Conservation (phyloP, 805 yeast species). For the Nakazawaea sp. region DNA sequence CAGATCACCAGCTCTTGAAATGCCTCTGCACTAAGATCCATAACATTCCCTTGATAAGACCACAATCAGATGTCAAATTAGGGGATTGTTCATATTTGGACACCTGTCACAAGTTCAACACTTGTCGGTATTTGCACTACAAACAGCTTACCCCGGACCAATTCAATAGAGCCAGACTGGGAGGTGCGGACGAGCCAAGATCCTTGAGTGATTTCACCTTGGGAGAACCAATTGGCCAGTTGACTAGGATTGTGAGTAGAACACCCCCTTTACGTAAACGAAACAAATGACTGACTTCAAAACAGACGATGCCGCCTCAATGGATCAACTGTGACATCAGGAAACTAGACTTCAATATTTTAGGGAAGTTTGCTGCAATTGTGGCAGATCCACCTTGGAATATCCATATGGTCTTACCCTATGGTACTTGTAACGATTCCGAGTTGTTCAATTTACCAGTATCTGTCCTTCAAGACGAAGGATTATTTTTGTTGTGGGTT, state of each 20-base stretch:
- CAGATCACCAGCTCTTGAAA: neutral
- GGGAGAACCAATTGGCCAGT: conserved; percentile 35
- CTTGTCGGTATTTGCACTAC: conserved; percentile 82
- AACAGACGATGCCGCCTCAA: conserved; percentile 52
- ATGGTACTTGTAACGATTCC: conserved; percentile 71
- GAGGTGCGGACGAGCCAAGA: neutral
- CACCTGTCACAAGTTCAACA: conserved; percentile 81
- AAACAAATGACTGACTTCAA: conserved; percentile 19
- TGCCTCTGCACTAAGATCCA: conserved; percentile 21
- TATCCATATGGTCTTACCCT: conserved; percentile 79
- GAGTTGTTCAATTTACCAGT: conserved; percentile 66
- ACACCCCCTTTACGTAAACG: neutral
- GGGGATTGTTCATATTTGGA: conserved; percentile 95
- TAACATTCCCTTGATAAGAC: conserved; percentile 45
- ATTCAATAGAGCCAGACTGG: neutral
- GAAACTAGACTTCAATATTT: conserved; percentile 54
- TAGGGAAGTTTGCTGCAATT: conserved; percentile 80
- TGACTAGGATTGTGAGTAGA: conserved; percentile 10
- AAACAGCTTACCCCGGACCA: conserved; percentile 13
- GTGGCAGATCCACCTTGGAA: conserved; percentile 97
- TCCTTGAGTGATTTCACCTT: conserved; percentile 34
- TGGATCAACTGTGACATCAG: conserved; percentile 87
- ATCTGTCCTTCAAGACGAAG: conserved; percentile 71
- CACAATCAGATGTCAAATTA: conserved; percentile 58
- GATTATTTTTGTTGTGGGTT: conserved; percentile 83